A percentile compares a stretch with the other conserved stretches of the same genome.
Conservation (phyloP, 129 eudicot species). For the Saussurea involucrata region DNA sequence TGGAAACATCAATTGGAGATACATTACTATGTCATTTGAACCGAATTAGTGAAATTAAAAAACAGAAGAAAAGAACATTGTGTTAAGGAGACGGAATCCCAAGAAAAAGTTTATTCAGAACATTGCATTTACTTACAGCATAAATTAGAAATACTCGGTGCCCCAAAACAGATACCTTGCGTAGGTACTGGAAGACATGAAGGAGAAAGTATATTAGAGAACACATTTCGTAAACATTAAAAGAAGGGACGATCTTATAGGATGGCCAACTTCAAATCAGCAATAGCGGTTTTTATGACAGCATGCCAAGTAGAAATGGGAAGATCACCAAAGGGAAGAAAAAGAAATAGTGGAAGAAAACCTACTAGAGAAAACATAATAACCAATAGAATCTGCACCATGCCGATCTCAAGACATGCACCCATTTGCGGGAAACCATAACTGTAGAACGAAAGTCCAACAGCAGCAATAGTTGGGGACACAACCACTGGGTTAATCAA, state of each 20-base stretch:
- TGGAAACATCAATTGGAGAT: conserved; percentile 16
- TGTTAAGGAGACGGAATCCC: too few relatives aligned
- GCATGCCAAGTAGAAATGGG: neutral
- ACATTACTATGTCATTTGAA: neutral
- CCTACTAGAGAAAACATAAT: conserved; percentile 85
- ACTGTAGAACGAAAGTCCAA: conserved; percentile 96
- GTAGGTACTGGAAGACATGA: conserved; percentile 74
- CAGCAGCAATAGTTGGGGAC: conserved; percentile 94
- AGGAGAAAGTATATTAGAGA: conserved; percentile 13
- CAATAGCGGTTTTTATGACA: neutral
- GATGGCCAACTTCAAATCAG: conserved; percentile 4
- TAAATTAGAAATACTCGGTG: conserved; percentile 95
- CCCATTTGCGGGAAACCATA: conserved; percentile 92
- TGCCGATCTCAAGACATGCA: conserved; percentile 86
- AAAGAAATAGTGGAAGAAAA: neutral
- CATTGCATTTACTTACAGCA: conserved; percentile 54
- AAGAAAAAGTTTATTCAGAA: too few relatives aligned
- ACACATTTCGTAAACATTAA: neutral
- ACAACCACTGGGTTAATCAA: conserved; percentile 94
- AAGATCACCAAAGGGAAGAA: neutral
- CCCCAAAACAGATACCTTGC: conserved; percentile 84
- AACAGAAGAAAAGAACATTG: neutral
- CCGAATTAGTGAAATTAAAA: neutral
- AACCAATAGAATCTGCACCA: conserved; percentile 76
- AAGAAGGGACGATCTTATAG: neutral